Conservation (phyloP, 2,329 filamentous ascomycete species). For the Fusarium guadeloupense region DNA sequence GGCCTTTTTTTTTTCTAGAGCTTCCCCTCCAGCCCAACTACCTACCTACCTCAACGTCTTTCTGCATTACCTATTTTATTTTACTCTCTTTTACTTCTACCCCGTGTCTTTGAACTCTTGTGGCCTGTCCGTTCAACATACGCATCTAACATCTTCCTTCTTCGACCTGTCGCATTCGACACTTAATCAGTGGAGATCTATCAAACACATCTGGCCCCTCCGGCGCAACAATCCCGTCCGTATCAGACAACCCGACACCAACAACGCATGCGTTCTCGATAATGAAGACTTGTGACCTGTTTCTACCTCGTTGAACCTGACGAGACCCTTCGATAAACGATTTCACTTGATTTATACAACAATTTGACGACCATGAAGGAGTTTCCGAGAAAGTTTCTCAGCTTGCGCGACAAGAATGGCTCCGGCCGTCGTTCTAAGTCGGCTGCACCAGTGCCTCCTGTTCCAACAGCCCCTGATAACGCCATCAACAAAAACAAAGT, state of each 20-base stretch:
- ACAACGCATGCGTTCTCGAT: slow-evolving; percentile 40
- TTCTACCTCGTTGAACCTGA: slow-evolving; percentile 47
- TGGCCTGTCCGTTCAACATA: neutral
- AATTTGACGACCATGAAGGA: slow-evolving; percentile 59
- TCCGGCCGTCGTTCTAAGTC: slow-evolving; percentile 64
- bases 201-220: slow-evolving; percentile 4
- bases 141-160: neutral
- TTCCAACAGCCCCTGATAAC: slow-evolving; percentile 33
- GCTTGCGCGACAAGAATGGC: slow-evolving; percentile 72
- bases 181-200: neutral
- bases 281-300: slow-evolving; percentile 44
- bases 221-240: too few species aligned
- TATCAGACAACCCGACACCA: slow-evolving; percentile 20
- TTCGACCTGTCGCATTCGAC: neutral
- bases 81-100: slow-evolving; percentile 5
- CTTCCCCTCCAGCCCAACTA: slow-evolving; percentile 17
- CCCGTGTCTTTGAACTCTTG: neutral
- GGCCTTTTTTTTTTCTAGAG: slow-evolving; percentile 29
- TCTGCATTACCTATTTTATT: slow-evolving; percentile 8
- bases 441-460: slow-evolving; percentile 62
- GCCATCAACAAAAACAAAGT: slow-evolving; percentile 56
- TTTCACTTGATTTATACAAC: neutral
- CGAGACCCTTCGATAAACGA: slow-evolving; percentile 35
- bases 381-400: slow-evolving; percentile 72
- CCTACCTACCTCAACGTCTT: slow-evolving; percentile 7